These are phyloP conservation scores for Salvia miltiorrhiza DNA, from an alignment of 257 asterid genomes.

Conservation along the genomic window DNA sequence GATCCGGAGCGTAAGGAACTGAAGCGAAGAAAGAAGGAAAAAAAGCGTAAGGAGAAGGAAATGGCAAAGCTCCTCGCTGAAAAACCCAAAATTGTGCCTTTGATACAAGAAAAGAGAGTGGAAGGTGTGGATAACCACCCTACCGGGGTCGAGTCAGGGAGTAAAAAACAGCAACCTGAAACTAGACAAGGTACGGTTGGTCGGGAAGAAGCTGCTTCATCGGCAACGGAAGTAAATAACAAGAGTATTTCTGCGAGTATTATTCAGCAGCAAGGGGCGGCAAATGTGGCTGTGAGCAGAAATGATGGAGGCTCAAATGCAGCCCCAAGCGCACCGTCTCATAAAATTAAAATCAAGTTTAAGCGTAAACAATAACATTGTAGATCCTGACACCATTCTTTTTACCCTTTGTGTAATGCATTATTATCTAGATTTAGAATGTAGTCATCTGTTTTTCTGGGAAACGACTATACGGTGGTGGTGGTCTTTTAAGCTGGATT, in stretches of 20 bases:
- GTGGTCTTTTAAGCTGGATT: no score
- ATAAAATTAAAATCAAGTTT: conserved; percentile 73
- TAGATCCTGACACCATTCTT: neutral
- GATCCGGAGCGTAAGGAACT: conserved; percentile 60
- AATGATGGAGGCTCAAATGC: conserved; percentile 37
- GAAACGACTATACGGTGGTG: neutral
- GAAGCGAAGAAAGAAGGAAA: conserved; percentile 75
- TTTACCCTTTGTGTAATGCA: neutral
- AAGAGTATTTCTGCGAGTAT: conserved; percentile 21
- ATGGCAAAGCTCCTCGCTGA: conserved; percentile 57
- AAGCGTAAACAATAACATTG: conserved; percentile 43
- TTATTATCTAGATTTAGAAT: neutral
- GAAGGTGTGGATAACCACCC: conserved; percentile 1
- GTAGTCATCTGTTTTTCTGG: neutral
- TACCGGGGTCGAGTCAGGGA: conserved; percentile 13
- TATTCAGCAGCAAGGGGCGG: conserved; percentile 36
- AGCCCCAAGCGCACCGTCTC: conserved; percentile 40
- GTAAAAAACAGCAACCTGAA: conserved; percentile 18
- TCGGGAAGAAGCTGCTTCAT: conserved; percentile 25
- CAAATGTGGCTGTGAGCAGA: conserved; percentile 32
- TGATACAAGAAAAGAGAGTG: conserved; percentile 22
- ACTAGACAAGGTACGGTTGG: conserved; percentile 23
- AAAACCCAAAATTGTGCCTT: conserved; percentile 30
- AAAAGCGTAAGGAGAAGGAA: conserved; percentile 87
- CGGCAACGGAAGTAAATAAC: conserved; percentile 16